Base-by-base conservation (phyloP, 2,329 filamentous ascomycete species). In the Macrophomina phaseolina region DNA sequence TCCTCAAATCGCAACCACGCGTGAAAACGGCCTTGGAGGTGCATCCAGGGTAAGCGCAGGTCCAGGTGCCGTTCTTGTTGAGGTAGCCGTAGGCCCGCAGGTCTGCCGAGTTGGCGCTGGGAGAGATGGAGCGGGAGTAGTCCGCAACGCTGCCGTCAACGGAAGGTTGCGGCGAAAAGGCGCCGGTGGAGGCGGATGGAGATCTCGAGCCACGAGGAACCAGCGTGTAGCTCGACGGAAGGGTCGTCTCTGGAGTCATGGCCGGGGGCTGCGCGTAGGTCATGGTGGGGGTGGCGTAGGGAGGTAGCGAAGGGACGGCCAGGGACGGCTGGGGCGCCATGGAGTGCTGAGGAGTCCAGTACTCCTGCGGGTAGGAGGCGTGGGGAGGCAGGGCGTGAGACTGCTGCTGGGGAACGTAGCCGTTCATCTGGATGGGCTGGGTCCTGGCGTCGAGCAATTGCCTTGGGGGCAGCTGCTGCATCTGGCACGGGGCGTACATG, bases 1-100 rank as follows among this genome's bases (percentile, higher is more conserved):
- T 89, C 34, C 87, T 81, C 18, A 89, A 78, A 73, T 89, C 87
- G 72, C 87, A 89, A 38, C 85, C 86, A 52, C 87, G 81, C 7
- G 82, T 84, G 74, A 89, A 89, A 1, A 83, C 77, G 2, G 86
- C 84, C 68, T 82, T 82, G 51, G 86, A 88, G n/a, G 84, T 83
- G 74, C 87, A 89, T 14, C 83, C 84, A 1, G 84, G 85, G 71
- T 86, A 86, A 4, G 83, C 83, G 73, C 87, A 89, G 55, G 83
- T 84, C 86, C 86, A 89, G 67, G 81, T 84, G 42, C 81, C 81
- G 60, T 82, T 77, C 67, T 79, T 76, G 70, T 81, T 82, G 12
- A 76, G 76, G 66, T 75, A 78, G n/a, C 82, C 82, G 63, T 79
- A 81, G 5, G 74, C 74, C 52, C 77, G 73, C 14, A 81, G 74